Conservation (phyloP, 768 basidiomycete species). For the Leccinellum luteum region DNA sequence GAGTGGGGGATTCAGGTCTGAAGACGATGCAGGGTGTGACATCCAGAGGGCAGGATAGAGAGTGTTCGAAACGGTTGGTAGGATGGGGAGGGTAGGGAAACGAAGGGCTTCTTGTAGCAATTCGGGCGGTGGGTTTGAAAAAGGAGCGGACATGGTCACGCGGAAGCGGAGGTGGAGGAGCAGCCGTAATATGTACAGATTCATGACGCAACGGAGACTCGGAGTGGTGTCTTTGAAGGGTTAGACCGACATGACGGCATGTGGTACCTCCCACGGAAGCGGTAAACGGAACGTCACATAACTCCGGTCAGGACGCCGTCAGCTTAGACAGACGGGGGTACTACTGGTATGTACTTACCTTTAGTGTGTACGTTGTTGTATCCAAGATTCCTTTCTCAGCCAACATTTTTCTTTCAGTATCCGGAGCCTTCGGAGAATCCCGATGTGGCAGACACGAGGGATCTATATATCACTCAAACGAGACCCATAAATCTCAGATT, state of each 20-base stretch:
- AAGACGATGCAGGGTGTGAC: constrained; percentile 25
- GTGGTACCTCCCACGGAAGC: constrained; percentile 24
- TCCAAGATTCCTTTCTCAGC: constrained; percentile 3
- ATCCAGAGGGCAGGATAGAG: constrained; percentile 36
- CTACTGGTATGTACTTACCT: background rate
- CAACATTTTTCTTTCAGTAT: constrained; percentile 1
- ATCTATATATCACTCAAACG: constrained; percentile 14
- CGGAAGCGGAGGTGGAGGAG: constrained; percentile 13
- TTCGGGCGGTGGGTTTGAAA: constrained; percentile 33
- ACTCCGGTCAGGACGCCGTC: constrained; percentile 23
- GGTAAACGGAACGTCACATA: constrained; percentile 9
- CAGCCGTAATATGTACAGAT: constrained; percentile 22
- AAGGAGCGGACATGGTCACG: constrained; percentile 32
- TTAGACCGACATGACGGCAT: constrained; percentile 31
- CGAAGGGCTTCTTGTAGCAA: constrained; percentile 36
- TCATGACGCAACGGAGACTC: constrained; percentile 29
- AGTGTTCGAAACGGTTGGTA: constrained; percentile 32
- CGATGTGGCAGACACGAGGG: constrained; percentile 17
- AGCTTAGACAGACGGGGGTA: background rate
- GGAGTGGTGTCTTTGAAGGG: constrained; percentile 21
- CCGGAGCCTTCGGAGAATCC: constrained; percentile 19
- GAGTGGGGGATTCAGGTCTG: constrained; percentile 30
- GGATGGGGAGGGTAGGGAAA: constrained; percentile 32
- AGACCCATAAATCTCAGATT: constrained; percentile 32
- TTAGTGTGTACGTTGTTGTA: background rate